Evolutionary conservation across 2,329 filamentous ascomycete species (phyloP).

Genomic region (Fusarium aywerte): DNA sequence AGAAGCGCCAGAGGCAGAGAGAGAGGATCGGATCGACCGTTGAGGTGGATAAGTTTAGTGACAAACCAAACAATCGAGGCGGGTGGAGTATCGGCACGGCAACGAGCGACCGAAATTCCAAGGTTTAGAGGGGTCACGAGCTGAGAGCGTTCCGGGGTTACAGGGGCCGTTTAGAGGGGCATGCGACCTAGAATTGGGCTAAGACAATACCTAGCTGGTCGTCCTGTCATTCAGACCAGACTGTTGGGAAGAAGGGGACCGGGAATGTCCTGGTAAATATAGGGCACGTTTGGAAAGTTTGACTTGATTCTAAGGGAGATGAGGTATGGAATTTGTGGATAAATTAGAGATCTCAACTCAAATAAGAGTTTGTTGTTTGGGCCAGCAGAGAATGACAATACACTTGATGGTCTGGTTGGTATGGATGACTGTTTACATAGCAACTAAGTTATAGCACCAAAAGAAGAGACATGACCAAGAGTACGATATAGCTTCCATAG

Average conservation of each 20-base stretch:
- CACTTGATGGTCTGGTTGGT: not conserved
- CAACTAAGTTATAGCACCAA: too few species aligned
- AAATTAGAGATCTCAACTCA: not conserved
- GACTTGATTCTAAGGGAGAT: not conserved
- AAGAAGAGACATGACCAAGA: not conserved
- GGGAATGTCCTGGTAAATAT: slow-evolving; percentile 9
- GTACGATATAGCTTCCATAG: not conserved
- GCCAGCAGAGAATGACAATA: not conserved
- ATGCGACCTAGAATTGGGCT: slow-evolving; percentile 19
- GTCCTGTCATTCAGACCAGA: slow-evolving; percentile 11
- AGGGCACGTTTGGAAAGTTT: not conserved
- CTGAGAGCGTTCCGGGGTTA: slow-evolving; percentile 20
- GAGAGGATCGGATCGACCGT: slow-evolving; percentile 15
- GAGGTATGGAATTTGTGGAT: not conserved
- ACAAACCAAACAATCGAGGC: slow-evolving; percentile 16
- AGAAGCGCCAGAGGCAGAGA: not conserved
- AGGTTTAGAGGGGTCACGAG: slow-evolving; percentile 23
- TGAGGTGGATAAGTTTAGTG: not conserved
- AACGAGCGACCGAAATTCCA: slow-evolving; percentile 26
- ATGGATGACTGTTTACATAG: slow-evolving; percentile 1
- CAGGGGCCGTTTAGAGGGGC: slow-evolving; percentile 15
- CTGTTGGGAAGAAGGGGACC: slow-evolving; percentile 4
- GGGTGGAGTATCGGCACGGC: slow-evolving; percentile 28
- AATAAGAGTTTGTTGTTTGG: not conserved
- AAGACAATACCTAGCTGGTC: not conserved